Conservation (phyloP, 768 basidiomycete genomes). For the Russula earlei region DNA sequence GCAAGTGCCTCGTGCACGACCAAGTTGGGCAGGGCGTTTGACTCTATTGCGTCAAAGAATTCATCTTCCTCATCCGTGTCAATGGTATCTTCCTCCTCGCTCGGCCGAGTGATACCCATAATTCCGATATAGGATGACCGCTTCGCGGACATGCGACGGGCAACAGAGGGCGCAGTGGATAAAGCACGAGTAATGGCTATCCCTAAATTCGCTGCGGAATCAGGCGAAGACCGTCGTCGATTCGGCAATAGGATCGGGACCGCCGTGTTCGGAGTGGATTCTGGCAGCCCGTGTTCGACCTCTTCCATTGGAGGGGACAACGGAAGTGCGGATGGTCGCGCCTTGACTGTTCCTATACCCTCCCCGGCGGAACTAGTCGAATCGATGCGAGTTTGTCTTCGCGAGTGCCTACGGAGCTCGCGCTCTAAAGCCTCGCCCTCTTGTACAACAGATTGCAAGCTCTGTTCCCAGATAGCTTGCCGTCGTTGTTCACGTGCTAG, state of each 20-base stretch:
- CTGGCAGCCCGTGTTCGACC: background rate
- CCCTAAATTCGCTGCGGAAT: background rate
- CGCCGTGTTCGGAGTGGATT: conserved; percentile 2
- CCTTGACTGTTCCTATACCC: conserved; percentile 18
- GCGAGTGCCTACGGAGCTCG: conserved; percentile 59
- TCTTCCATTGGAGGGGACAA: conserved; percentile 11
- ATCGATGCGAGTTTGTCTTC: conserved; percentile 42
- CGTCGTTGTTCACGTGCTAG: conserved; percentile 55
- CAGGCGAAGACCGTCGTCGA: background rate
- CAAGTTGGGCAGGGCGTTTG: conserved; percentile 67
- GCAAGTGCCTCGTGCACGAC: conserved; percentile 57
- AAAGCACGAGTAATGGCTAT: background rate
- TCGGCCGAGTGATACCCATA: background rate
- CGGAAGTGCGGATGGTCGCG: conserved; percentile 16
- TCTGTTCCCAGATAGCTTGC: conserved; percentile 81
- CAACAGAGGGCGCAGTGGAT: background rate
- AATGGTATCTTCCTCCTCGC: conserved; percentile 27
- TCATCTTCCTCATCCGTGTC: conserved; percentile 86
- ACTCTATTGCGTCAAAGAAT: conserved; percentile 95
- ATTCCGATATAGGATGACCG: background rate
- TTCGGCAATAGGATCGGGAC: background rate
- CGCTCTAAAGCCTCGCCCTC: conserved; percentile 79
- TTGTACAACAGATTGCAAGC: conserved; percentile 71
- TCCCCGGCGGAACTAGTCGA: conserved; percentile 23
- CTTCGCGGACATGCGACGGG: conserved; percentile 13